Conservation (phyloP, 2,329 filamentous ascomycete species). For the Penicillium sp. region DNA sequence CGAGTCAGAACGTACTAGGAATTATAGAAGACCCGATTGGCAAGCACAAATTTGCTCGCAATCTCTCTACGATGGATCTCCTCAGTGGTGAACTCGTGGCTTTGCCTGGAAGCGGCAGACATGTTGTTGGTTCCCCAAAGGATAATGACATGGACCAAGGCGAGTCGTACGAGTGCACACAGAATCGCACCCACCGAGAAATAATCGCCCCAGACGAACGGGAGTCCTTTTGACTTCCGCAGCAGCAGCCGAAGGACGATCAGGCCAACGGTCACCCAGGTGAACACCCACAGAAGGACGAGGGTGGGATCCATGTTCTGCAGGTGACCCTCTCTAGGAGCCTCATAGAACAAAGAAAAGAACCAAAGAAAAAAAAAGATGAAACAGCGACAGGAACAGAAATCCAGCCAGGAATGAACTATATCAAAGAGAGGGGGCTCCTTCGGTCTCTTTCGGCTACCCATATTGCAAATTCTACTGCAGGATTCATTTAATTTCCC, state of each 20-base stretch:
- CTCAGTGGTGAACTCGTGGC: conserved; percentile 27
- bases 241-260: conserved; percentile 11
- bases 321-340: background rate
- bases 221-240: conserved; percentile 9
- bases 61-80: conserved; percentile 38
- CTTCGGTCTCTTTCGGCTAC: too few relatives aligned
- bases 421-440: background rate
- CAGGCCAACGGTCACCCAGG: conserved; percentile 11
- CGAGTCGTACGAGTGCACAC: conserved; percentile 14
- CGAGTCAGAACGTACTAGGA: conserved; percentile 32
- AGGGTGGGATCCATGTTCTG: conserved; percentile 11
- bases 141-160: conserved; percentile 37
- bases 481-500: background rate
- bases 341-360: background rate
- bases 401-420: background rate
- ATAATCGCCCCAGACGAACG: conserved; percentile 13
- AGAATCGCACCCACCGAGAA: conserved; percentile 13
- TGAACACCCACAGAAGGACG: conserved; percentile 18
- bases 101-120: conserved; percentile 19
- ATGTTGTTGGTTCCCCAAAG: conserved; percentile 43
- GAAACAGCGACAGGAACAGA: background rate
- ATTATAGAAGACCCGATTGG: conserved; percentile 36
- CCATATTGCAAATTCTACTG: too few relatives aligned
- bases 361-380: background rate
- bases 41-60: conserved; percentile 38